Evolutionary conservation across 2,329 filamentous ascomycete genomes (phyloP).

Genomic region (Curvularia spicifera): DNA sequence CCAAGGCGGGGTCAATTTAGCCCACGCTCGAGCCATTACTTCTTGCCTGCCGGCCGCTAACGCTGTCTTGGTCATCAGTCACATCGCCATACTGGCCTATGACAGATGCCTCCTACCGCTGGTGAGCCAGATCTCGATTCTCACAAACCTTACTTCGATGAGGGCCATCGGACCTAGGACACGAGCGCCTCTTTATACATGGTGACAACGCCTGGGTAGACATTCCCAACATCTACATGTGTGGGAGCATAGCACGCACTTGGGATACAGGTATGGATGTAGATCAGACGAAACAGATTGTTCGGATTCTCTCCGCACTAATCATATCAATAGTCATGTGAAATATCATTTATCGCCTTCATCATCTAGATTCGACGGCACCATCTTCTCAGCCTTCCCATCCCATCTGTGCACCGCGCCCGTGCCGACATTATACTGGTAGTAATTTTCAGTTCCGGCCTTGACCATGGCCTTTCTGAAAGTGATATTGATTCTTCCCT

Average conservation of each 20-base stretch:
- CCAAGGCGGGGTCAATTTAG: conserved; percentile 12
- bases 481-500: conserved; percentile 75
- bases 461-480: conserved; percentile 74
- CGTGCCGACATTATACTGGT: conserved; percentile 79
- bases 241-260: background rate
- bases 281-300: background rate
- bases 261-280: background rate
- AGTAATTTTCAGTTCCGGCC: conserved; percentile 81
- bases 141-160: background rate
- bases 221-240: background rate
- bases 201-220: background rate
- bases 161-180: background rate
- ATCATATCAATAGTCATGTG: too few relatives aligned
- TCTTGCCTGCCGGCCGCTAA: background rate
- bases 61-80: background rate
- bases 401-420: conserved; percentile 75
- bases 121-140: background rate
- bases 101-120: background rate
- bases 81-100: background rate
- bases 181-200: background rate
- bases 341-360: background rate
- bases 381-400: conserved; percentile 59
- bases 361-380: conserved; percentile 37
- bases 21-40: conserved; percentile 6
- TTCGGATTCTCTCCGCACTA: background rate